Evolutionary conservation across 108 stramenopile genomes (phyloP), one percentile per base, ranked within the genome.

Genomic region (Hondaea fermentalgiana): DNA sequence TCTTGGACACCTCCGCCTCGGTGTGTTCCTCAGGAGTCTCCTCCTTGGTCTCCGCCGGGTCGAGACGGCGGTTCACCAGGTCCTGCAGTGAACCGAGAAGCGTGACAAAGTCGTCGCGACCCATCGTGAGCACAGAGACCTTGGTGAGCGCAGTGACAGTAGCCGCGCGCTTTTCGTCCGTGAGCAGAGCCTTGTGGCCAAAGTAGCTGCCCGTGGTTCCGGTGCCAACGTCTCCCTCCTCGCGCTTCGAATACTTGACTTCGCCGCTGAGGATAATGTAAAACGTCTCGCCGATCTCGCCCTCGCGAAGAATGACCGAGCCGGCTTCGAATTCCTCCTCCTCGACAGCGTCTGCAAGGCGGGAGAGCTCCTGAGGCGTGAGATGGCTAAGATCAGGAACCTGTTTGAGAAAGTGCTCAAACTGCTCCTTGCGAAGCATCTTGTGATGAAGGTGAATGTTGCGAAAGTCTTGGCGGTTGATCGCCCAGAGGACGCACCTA

Each of bases 381-480:
- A 83, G 51, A 1, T 83, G 45, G 25, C 51, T 83, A 45, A 83
- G 76, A 23, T 47, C 51, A 8, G 76, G 76, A 0, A 83, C 76
- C 55, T 95, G 94, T 51, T 93, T 89, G 14, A 98, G 88, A 42
- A 95, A 93, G 28, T 95, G 93, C 89, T 96, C 94, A 69, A 94
- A 95, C 60, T 96, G 95, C 57, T 88, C 89, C 72, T 94, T 93
- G 29, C 91, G 72, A 5, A 19, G 57, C 28, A 72, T 76, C 57
- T 89, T 89, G 83, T 72, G 76, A 19, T 89, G 45, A 21, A 89
- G 88, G 21, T 89, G 59, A 35, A 97, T 95, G 53, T 90, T 93
- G 47, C 96, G 93, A 92, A 96, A 98, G 42, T 92, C 92, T 87
- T 91, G 93, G 72, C 96, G 95, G 90, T 96, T 95, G 60, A 98